Percentiles rank a stretch among this genome's conserved stretches.
Evolutionary conservation across 1,284 basidiomycete species (phyloP).

Genomic region (Phellinidium pouzarii): DNA sequence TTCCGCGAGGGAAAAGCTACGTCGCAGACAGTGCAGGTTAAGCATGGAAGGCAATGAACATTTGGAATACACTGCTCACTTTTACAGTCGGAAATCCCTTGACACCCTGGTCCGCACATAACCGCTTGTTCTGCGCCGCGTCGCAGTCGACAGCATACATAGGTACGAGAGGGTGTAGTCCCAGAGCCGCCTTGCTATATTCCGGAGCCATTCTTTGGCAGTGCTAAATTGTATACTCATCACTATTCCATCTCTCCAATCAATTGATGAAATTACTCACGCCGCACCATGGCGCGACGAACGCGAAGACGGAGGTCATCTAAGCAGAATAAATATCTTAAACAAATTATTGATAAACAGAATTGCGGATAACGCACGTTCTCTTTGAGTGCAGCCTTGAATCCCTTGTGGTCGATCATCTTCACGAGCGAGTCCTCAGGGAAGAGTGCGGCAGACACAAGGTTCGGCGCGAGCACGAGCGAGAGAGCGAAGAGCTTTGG

Average conservation of each 20-base stretch:
- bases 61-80: conserved; percentile 29
- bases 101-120: conserved; percentile 82
- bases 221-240: conserved; percentile 42
- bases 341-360: neutral
- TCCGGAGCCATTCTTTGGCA: conserved; percentile 86
- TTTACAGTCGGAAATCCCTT: conserved; percentile 94
- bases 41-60: conserved; percentile 3
- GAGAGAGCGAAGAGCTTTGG: conserved; percentile 29
- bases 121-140: conserved; percentile 68
- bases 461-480: conserved; percentile 38
- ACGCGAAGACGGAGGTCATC: conserved; percentile 77
- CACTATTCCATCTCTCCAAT: neutral
- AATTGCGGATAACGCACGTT: conserved; percentile 51
- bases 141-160: conserved; percentile 92
- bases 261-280: conserved; percentile 37
- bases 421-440: conserved; percentile 65
- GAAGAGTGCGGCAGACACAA: conserved; percentile 71
- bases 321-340: conserved; percentile 26
- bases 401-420: conserved; percentile 66
- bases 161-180: conserved; percentile 78
- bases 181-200: conserved; percentile 74
- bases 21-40: too few species aligned
- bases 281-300: conserved; percentile 87
- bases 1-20: conserved; percentile 73
- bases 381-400: conserved; percentile 67